A percentile compares a stretch with the other conserved stretches of the same genome.
Conservation (phyloP, 306 rosid species). For the Chamaecrista fasciculata region DNA sequence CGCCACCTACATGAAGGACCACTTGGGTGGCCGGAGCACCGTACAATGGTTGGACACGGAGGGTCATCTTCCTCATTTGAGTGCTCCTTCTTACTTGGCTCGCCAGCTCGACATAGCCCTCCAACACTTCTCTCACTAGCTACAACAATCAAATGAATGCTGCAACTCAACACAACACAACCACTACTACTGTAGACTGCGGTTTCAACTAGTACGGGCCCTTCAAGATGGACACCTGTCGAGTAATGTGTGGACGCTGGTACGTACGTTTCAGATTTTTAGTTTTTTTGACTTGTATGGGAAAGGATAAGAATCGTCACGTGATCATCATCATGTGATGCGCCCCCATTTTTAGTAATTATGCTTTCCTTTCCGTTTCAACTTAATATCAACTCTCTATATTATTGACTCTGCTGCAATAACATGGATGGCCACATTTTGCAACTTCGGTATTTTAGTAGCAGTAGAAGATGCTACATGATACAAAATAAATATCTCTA, state of each 20-base stretch:
- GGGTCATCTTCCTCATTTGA: conserved; percentile 89
- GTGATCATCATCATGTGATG: conserved; percentile 52
- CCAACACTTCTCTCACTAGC: no score
- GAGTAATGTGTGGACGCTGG: conserved; percentile 45
- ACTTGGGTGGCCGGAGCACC: conserved; percentile 78
- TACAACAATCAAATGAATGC: no score
- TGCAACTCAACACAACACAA: no score
- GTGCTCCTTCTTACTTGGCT: conserved; percentile 69
- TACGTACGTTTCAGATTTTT: conserved; percentile 18
- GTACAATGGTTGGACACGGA: conserved; percentile 78
- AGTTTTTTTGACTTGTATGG: conserved; percentile 19
- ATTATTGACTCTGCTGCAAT: no score
- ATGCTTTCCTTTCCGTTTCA: background rate
- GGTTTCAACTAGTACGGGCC: no score
- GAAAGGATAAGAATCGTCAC: conserved; percentile 65
- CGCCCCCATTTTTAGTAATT: conserved; percentile 1
- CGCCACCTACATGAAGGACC: conserved; percentile 69
- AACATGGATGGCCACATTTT: no score
- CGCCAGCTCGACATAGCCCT: conserved; percentile 68
- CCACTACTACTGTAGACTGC: no score
- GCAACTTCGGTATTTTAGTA: no score
- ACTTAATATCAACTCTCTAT: no score
- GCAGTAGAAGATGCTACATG: no score
- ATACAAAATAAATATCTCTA: no score
- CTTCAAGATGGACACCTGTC: conserved; percentile 50